phyloP scores from a whole-genome alignment of 306 rosid genomes.

The Vigna reflexopilosa region DNA sequence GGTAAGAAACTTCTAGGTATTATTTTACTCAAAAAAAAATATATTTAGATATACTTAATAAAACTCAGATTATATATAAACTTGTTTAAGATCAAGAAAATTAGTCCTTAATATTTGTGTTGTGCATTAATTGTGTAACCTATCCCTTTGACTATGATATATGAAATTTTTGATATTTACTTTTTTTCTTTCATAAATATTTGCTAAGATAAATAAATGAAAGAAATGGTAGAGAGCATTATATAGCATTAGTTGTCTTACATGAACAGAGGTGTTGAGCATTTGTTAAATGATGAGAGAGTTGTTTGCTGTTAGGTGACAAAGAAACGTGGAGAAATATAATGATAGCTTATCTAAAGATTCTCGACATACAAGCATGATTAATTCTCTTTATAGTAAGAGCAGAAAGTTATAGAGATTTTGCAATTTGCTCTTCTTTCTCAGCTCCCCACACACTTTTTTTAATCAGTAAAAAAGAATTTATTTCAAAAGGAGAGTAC shows the following conservation, averaged over 20 bases:
- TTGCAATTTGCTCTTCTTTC: slow-evolving; percentile 5
- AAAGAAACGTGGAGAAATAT: slow-evolving; percentile 51
- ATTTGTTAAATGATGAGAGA: slow-evolving; percentile 47
- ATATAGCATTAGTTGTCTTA: slow-evolving; percentile 43
- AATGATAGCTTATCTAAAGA: slow-evolving; percentile 57
- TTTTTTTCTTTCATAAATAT: background rate
- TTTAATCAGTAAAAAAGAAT: background rate
- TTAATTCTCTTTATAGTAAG: slow-evolving; percentile 43
- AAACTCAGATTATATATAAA: background rate
- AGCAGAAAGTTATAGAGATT: slow-evolving; percentile 32
- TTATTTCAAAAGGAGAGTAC: background rate
- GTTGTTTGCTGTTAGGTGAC: slow-evolving; percentile 70
- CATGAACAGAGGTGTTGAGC: slow-evolving; percentile 35
- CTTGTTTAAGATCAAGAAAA: background rate
- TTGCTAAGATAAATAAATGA: background rate
- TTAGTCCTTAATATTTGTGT: background rate
- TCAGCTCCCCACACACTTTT: background rate
- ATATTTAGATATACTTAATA: background rate
- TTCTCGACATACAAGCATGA: slow-evolving; percentile 39
- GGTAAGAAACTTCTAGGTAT: background rate
- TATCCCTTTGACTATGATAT: background rate
- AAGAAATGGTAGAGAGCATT: slow-evolving; percentile 44
- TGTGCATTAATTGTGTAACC: background rate
- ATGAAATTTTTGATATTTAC: background rate
- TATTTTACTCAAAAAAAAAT: background rate